These are phyloP conservation scores for Drechslerella coelobrocha DNA, from an alignment of 2,329 filamentous ascomycete genomes.

Conservation along the genomic window DNA sequence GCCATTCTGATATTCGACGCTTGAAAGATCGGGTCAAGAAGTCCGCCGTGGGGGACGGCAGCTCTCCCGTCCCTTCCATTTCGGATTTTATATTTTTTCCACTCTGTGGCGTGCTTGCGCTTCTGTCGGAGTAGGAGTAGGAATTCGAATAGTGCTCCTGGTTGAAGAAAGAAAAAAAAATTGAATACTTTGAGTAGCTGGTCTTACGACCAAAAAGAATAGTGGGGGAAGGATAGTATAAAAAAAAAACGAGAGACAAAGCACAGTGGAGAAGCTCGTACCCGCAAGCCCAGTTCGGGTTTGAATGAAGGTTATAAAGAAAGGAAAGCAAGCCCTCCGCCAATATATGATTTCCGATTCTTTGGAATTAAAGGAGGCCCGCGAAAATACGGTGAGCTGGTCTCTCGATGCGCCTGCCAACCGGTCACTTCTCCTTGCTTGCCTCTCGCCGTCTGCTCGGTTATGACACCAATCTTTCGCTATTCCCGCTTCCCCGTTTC, in stretches of 20 bases:
- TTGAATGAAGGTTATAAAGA: neutral
- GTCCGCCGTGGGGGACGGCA: conserved; percentile 39
- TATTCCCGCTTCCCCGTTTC: conserved; percentile 45
- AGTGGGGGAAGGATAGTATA: conserved; percentile 18
- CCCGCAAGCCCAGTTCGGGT: conserved; percentile 4
- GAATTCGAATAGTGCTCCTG: conserved; percentile 9
- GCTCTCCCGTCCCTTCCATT: conserved; percentile 36
- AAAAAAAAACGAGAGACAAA: conserved; percentile 7
- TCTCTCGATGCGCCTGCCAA: conserved; percentile 30
- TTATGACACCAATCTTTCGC: conserved; percentile 51
- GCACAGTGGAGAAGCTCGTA: conserved; percentile 3
- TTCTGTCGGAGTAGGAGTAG: neutral
- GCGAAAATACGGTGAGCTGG: conserved; percentile 44
- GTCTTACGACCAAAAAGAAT: conserved; percentile 23
- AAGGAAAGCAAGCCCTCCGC: neutral
- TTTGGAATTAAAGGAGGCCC: conserved; percentile 39
- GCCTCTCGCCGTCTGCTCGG: conserved; percentile 28
- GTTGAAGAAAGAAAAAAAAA: conserved; percentile 5
- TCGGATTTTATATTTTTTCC: neutral
- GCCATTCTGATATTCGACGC: conserved; percentile 49
- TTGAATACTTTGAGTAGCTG: conserved; percentile 4
- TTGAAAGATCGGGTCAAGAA: conserved; percentile 48
- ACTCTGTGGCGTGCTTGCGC: conserved; percentile 11
- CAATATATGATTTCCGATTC: conserved; percentile 3
- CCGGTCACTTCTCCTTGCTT: conserved; percentile 27